Evolutionary conservation across 768 basidiomycete genomes (phyloP), one percentile per base, ranked within the genome.

Genomic region (Collybiopsis confluens): DNA sequence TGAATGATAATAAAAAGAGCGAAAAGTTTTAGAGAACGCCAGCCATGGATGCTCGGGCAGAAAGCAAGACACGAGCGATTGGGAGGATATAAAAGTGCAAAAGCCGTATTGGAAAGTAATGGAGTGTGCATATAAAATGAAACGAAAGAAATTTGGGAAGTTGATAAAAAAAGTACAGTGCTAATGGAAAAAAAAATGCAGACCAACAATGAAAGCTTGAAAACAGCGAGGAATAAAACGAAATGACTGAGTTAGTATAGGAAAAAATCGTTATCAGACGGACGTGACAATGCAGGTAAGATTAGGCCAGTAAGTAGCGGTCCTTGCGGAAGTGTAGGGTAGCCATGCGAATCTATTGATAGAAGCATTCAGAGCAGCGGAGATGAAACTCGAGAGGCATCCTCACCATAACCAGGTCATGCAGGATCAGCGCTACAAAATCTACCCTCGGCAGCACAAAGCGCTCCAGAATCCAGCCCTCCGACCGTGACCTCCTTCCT

Each of bases 371-470:
- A 49, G 28, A 35, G 40, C 51, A 28, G 30, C 10, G 7, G 41
- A 33, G 51, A 26, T 42, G 21, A 43, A 52, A 26, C 11, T 27
- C 6, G 11, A 28, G 20, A 46, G 24, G 10, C 45, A 48, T 15
- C 46, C 10, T 24, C 18, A 28, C 59, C 65, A 65, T 58, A 64
- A 65, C 56, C 69, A 63, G 61, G 59, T 49, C 52, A 37, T 20
- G 37, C 36, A 33, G 5, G 6, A 33, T 38, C 21, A 10, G 10
- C 36, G 35, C 51, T 55, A 52, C 30, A 10, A 23, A 59, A 70
- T 57, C 57, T 65, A 88, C 73, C 76, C 81, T 61, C 82, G 79
- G 66, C 88, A 91, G 68, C 88, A 91, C 54, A 90, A 68, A 40
- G 82, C 71, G 57, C 73, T 73, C 71, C 80, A 85, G 64, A 90